Base-by-base conservation (phyloP, 768 basidiomycete species). In the Brasilioporus rufonigricans region DNA sequence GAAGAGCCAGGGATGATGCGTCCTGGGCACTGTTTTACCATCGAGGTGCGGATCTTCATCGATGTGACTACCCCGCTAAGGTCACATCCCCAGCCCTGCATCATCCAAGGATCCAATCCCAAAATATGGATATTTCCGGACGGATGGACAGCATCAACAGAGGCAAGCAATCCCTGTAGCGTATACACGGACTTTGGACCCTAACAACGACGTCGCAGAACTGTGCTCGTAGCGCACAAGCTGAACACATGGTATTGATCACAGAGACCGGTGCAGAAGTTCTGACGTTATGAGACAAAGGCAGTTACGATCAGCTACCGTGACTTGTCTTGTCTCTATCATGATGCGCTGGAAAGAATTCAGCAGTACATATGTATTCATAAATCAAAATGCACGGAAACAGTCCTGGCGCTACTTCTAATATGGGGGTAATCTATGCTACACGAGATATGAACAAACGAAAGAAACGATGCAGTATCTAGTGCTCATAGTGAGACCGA, bases 121-220 rank as follows among this genome's bases (percentile, higher is more conserved):
- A 66, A 73, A 24, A 82, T 83, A 3, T 87, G 86, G 82, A 81
- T 91, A 53, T 95, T 91, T 69, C 90, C 90, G 2, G 94, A 96
- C 65, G 91, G 90, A 24, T 96, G 94, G 94, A 93, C 92, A 3
- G 85, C 88, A n/a, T 89, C 89, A 0, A 93, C 93, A 0, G 85
- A 89, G 76, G 93, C 85, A 64, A 50, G 81, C 27, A 32, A 41
- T 18, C 40, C 2, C 16, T 14, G 2, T 27, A 11, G 27, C 52
- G 16, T 53, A 29, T 43, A 12, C 16, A 19, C 31, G 26, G n/a
- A 35, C 47, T 26, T 32, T 18, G 18, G n/a, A n/a, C 0, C 14
- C 44, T 62, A 35, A 64, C 31, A 3, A 4, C 26, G 44, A 46
- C 21, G 44, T 29, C 9, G 29, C 55, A 93, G 90, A 87, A 86